phyloP scores from a whole-genome alignment of 306 rosid species.

The Acmispon strigosus region DNA sequence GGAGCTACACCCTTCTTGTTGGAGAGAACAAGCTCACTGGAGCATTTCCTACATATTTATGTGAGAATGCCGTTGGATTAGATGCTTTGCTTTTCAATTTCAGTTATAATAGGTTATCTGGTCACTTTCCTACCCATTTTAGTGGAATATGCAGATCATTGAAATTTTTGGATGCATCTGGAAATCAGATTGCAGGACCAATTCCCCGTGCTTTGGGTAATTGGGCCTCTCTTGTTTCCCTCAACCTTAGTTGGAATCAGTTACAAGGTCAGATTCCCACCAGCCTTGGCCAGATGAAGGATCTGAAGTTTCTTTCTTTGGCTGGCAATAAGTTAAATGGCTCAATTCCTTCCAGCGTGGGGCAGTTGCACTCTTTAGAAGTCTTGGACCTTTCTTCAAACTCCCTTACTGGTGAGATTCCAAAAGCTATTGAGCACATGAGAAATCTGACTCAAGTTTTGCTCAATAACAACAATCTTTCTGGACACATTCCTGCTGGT shows the following conservation, averaged over 20 bases:
- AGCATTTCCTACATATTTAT: slow-evolving; percentile 45
- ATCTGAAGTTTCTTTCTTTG: slow-evolving; percentile 59
- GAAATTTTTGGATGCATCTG: slow-evolving; percentile 64
- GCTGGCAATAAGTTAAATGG: slow-evolving; percentile 61
- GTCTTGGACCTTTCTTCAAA: slow-evolving; percentile 77
- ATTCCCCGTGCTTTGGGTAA: slow-evolving; percentile 47
- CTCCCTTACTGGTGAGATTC: slow-evolving; percentile 73
- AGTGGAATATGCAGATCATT: slow-evolving; percentile 56
- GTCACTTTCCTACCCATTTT: slow-evolving; percentile 46
- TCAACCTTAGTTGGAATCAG: slow-evolving; percentile 66
- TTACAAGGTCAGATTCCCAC: slow-evolving; percentile 56
- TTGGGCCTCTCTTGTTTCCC: slow-evolving; percentile 44
- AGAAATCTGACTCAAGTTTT: slow-evolving; percentile 54
- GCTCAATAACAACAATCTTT: slow-evolving; percentile 66
- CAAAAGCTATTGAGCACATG: slow-evolving; percentile 53
- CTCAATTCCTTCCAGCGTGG: slow-evolving; percentile 57
- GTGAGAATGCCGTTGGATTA: slow-evolving; percentile 56
- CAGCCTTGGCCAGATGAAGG: slow-evolving; percentile 49
- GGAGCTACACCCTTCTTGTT: slow-evolving; percentile 43
- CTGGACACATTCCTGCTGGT: slow-evolving; percentile 78
- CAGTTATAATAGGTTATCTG: slow-evolving; percentile 56
- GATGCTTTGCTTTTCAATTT: slow-evolving; percentile 57
- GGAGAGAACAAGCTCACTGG: slow-evolving; percentile 69
- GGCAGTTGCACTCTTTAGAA: slow-evolving; percentile 53
- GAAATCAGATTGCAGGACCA: slow-evolving; percentile 52